phyloP scores from a whole-genome alignment of 768 basidiomycete species.

The Coprinopsis strossmayeri region DNA sequence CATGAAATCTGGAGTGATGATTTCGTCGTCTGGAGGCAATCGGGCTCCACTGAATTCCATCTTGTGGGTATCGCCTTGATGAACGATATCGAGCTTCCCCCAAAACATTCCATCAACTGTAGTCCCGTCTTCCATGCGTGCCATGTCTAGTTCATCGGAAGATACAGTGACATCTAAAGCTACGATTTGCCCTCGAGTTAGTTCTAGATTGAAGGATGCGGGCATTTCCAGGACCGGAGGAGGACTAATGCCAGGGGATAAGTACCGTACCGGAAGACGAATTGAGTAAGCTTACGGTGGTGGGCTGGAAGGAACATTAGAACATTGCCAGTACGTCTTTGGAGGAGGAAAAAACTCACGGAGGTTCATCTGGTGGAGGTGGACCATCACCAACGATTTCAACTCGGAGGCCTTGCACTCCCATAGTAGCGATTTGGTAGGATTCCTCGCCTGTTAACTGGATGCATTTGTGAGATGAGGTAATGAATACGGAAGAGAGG shows the following conservation, averaged over 20 bases:
- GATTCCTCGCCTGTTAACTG: slow-evolving; percentile 83
- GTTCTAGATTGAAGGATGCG: slow-evolving; percentile 77
- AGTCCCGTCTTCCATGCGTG: slow-evolving; percentile 85
- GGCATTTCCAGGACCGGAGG: slow-evolving; percentile 84
- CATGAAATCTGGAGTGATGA: slow-evolving; percentile 56
- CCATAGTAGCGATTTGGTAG: slow-evolving; percentile 82
- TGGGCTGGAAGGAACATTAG: slow-evolving; percentile 27
- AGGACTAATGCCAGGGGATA: slow-evolving; percentile 26
- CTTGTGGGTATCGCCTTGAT: slow-evolving; percentile 67
- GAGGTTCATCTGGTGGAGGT: slow-evolving; percentile 78
- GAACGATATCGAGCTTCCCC: slow-evolving; percentile 82
- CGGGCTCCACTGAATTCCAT: slow-evolving; percentile 83
- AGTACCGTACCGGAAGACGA: neutral
- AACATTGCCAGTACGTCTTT: slow-evolving; percentile 8
- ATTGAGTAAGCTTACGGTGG: slow-evolving; percentile 34
- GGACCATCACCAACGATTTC: slow-evolving; percentile 84
- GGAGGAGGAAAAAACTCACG: slow-evolving; percentile 43
- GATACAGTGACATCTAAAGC: slow-evolving; percentile 73
- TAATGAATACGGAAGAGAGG: slow-evolving; percentile 4
- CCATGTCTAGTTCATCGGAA: slow-evolving; percentile 86
- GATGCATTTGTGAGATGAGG: slow-evolving; percentile 10
- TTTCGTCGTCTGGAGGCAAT: slow-evolving; percentile 51
- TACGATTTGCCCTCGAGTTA: slow-evolving; percentile 71
- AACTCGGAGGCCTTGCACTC: slow-evolving; percentile 74
- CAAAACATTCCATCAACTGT: slow-evolving; percentile 81